Base-by-base conservation (phyloP, 1,284 basidiomycete species). In the Cutaneotrichosporon daszewskae region DNA sequence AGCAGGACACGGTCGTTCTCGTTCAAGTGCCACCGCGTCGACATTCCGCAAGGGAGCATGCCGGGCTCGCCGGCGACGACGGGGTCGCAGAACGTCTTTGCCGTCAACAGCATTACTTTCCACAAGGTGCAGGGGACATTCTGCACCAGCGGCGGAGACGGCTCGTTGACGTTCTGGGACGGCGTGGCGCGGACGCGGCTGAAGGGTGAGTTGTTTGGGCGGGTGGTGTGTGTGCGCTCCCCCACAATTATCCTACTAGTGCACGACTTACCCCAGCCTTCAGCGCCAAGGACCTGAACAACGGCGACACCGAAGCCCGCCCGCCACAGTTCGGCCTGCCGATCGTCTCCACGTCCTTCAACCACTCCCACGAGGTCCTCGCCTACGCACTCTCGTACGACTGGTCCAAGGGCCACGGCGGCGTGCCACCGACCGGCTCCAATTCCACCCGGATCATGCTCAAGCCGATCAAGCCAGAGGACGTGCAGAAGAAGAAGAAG, bases 121-220 rank as follows among this genome's bases (percentile, higher is more conserved):
- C 90, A 96, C 65, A 87, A 87, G 35, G 78, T 83, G 1, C 86
- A 94, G 54, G 91, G 90, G 33, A 97, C 92, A 1, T 96, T 96
- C 72, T 86, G 87, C 24, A 96, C 91, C 0, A 89, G 85, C 49
- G 92, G 92, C 77, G 68, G 68, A 10, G 59, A 83, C 66, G 65
- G 62, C 14, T 48, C 49, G 36, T 40, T 60, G 38, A 61, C 57
- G 37, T 55, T 47, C 54, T 58, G 54, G 62, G 66, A 69, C 43
- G 66, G 65, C 41, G 89, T 65, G 79, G 83, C 56, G 10, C 83
- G 89, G 43, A 91, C 84, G 13, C 81, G 90, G 37, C 77, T 97
- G 64, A 92, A 90, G 72, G 82, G 88, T 90, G 62, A 51, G 79
- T 72, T 17, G 1, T 16, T 32, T n/a, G n/a, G n/a, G n/a, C n/a